Evolutionary conservation across 2,329 filamentous ascomycete genomes (phyloP).

Genomic region (Pseudocercospora fijiensis): DNA sequence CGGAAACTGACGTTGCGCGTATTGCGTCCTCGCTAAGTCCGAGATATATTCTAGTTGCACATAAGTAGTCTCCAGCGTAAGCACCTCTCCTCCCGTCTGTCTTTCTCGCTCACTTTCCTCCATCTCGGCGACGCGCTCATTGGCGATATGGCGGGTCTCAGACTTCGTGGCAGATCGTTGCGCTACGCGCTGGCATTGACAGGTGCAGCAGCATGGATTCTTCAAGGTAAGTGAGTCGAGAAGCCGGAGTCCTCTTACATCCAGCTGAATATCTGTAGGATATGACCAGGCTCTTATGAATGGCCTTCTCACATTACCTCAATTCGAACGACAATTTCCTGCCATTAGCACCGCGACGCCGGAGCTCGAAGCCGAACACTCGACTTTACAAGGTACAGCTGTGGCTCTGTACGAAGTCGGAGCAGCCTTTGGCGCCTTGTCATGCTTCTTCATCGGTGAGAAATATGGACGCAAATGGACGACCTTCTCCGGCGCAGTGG

Average conservation of each 20-base stretch:
- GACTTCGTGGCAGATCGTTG: constrained; percentile 21
- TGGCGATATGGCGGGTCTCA: background rate
- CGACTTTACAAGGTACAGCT: constrained; percentile 33
- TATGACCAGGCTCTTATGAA: constrained; percentile 44
- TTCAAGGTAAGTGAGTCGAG: constrained; percentile 16
- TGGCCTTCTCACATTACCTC: constrained; percentile 43
- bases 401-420: constrained; percentile 36
- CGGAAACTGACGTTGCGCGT: background rate
- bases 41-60: background rate
- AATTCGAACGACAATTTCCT: constrained; percentile 44
- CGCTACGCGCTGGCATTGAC: constrained; percentile 26
- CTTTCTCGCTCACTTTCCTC: background rate
- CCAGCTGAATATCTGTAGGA: background rate
- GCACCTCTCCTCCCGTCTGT: background rate
- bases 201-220: constrained; percentile 24
- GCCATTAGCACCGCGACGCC: constrained; percentile 36
- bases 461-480: constrained; percentile 43
- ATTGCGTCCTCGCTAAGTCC: background rate
- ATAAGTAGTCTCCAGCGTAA: background rate
- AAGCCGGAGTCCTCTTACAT: background rate
- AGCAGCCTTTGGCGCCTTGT: constrained; percentile 28
- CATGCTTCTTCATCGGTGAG: constrained; percentile 48
- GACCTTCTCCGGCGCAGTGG: constrained; percentile 42
- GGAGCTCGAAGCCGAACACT: constrained; percentile 19
- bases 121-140: background rate